Conservation (phyloP, 768 basidiomycete species). For the Serendipita indica region DNA sequence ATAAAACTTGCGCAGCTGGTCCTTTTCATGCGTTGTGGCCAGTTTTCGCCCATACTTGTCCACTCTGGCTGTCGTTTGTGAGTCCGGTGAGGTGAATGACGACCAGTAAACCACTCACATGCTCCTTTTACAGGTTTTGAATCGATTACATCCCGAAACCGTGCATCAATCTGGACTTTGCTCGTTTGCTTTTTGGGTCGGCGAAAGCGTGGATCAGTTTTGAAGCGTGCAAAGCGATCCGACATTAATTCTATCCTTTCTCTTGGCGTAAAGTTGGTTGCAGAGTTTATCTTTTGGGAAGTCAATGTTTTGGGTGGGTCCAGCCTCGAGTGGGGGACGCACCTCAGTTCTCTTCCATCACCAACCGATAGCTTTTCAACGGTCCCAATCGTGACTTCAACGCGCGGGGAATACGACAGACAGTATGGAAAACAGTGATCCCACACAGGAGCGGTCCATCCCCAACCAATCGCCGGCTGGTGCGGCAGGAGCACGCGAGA, state of each 20-base stretch:
- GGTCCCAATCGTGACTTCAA: too few species aligned
- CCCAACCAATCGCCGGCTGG: too few species aligned
- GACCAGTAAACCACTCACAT: constrained; percentile 14
- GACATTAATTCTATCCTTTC: constrained; percentile 33
- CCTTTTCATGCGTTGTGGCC: constrained; percentile 51
- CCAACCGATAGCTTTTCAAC: too few species aligned
- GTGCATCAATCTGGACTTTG: constrained; percentile 81
- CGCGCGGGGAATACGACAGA: too few species aligned
- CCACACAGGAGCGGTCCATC: too few species aligned
- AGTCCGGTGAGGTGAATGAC: constrained; percentile 13
- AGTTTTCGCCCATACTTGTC: constrained; percentile 83
- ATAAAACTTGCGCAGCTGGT: constrained; percentile 69
- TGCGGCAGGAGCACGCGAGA: too few species aligned
- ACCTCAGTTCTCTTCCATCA: too few species aligned
- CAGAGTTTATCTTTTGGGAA: too few species aligned
- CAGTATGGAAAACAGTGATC: too few species aligned
- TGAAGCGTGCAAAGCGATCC: constrained; percentile 76
- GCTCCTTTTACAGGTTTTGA: constrained; percentile 28
- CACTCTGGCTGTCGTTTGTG: constrained; percentile 36
- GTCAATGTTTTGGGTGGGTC: too few species aligned
- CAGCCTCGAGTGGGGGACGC: too few species aligned
- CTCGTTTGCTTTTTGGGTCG: constrained; percentile 60
- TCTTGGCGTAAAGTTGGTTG: too few species aligned
- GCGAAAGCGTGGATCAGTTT: constrained; percentile 86
- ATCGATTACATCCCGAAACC: constrained; percentile 71